phyloP scores from a whole-genome alignment of 1,284 basidiomycete genomes.

The Somion occarium region DNA sequence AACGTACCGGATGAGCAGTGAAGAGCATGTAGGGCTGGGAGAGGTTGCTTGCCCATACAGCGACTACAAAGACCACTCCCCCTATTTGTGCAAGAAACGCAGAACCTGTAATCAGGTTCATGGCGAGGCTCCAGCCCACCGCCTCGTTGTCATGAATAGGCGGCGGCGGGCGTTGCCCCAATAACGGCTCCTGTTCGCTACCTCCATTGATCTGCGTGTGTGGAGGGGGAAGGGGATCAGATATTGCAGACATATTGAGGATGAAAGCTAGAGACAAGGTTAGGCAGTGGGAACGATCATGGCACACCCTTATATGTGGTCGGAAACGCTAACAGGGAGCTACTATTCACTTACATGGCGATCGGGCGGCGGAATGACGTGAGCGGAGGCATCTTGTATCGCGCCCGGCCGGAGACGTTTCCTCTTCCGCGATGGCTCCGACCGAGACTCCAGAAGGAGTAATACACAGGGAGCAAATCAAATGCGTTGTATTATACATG shows the following conservation, averaged over 20 bases:
- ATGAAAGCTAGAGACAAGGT: neutral
- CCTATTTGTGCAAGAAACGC: slow-evolving; percentile 8
- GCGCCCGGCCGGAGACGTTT: neutral
- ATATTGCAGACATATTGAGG: neutral
- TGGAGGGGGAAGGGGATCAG: slow-evolving; percentile 6
- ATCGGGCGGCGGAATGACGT: neutral
- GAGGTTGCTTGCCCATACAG: slow-evolving; percentile 3
- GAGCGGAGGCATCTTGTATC: neutral
- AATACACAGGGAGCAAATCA: too few relatives aligned
- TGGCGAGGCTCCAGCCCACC: neutral
- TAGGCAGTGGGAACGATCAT: neutral
- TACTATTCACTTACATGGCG: neutral
- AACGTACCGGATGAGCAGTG: slow-evolving; percentile 9
- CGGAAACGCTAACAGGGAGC: neutral
- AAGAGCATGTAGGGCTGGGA: slow-evolving; percentile 1
- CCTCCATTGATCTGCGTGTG: neutral
- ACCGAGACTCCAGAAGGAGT: neutral
- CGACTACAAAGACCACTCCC: slow-evolving; percentile 6
- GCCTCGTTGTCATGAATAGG: slow-evolving; percentile 1
- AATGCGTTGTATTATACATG: too few relatives aligned
- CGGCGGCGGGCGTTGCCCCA: neutral
- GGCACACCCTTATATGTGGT: neutral
- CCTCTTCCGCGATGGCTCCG: neutral
- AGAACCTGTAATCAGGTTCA: slow-evolving; percentile 1
- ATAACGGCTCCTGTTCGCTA: slow-evolving; percentile 6